phyloP scores from a whole-genome alignment of 169 alveolate genomes.

The Ichthyophthirius multifiliis region DNA sequence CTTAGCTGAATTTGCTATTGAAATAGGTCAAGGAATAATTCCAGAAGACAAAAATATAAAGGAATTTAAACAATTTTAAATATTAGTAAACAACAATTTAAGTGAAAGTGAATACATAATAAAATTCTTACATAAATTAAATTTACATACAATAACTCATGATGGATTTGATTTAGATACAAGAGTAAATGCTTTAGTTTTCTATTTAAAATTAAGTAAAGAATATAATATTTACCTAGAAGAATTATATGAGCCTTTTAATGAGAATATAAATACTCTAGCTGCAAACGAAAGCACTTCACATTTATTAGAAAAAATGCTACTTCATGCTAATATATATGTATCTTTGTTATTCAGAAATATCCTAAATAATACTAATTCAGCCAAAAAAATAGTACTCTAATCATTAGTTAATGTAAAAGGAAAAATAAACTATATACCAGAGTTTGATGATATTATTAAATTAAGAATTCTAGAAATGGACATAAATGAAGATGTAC shows the following conservation, averaged over 20 bases:
- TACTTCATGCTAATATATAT: not conserved
- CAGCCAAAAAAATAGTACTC: not conserved
- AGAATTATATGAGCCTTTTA: constrained; percentile 3
- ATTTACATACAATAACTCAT: not conserved
- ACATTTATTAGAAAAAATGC: not conserved
- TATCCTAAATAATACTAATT: not conserved
- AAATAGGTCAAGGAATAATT: not conserved
- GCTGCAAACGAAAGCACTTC: not conserved
- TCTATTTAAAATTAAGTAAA: not conserved
- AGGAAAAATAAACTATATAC: not conserved
- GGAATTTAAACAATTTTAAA: not conserved
- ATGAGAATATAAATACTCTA: not conserved
- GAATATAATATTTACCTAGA: not conserved
- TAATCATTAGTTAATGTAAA: not conserved
- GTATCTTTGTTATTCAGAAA: not conserved
- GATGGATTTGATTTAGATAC: constrained; percentile 8
- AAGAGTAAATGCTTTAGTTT: not conserved
- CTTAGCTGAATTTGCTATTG: not conserved
- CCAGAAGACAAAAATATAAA: constrained; percentile 4
- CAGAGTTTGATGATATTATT: constrained; percentile 9
- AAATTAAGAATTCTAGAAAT: not conserved
- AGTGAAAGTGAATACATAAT: not conserved
- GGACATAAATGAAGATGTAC: not conserved
- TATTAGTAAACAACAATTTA: not conserved
- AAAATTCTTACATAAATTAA: not conserved